These are phyloP conservation scores for Lentinula novae-zelandiae DNA, from an alignment of 1,284 basidiomycete species.

Conservation along the genomic window DNA sequence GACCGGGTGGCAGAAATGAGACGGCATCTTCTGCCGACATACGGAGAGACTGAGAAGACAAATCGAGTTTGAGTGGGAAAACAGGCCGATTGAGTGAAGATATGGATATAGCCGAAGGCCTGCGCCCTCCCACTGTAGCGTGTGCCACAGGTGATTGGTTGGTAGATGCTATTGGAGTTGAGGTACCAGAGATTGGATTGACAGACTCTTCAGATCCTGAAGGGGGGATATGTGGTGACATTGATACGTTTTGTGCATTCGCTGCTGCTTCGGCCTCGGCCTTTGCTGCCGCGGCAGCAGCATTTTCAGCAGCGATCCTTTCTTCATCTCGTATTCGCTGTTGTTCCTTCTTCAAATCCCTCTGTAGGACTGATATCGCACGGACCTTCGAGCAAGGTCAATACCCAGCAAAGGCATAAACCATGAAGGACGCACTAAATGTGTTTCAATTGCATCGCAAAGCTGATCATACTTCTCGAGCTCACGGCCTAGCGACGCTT, in stretches of 20 bases:
- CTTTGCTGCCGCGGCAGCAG: constrained; percentile 15
- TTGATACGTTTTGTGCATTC: not conserved
- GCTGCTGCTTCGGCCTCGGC: constrained; percentile 24
- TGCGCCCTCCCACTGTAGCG: constrained; percentile 35
- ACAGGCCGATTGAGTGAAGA: constrained; percentile 70
- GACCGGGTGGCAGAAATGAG: constrained; percentile 49
- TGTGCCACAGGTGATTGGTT: constrained; percentile 21
- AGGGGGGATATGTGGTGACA: constrained; percentile 16
- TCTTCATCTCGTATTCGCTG: constrained; percentile 46
- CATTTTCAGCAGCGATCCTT: constrained; percentile 30
- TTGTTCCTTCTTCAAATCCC: constrained; percentile 61
- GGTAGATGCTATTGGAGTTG: constrained; percentile 28
- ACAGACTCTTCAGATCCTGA: constrained; percentile 6
- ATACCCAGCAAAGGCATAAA: constrained; percentile 6
- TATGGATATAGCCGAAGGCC: constrained; percentile 71
- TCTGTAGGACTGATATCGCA: constrained; percentile 65
- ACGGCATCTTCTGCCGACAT: constrained; percentile 54
- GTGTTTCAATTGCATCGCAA: constrained; percentile 69
- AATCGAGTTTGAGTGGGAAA: constrained; percentile 69
- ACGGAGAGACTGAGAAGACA: constrained; percentile 61
- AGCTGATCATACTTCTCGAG: constrained; percentile 74
- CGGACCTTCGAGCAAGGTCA: constrained; percentile 41
- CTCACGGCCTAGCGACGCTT: constrained; percentile 61
- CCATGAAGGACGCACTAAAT: constrained; percentile 44
- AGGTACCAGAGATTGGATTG: constrained; percentile 20